Percentiles rank a stretch among this genome's conserved stretches.
These are phyloP conservation scores for Phytophthora kernoviae DNA, from an alignment of 352 stramenopile species.

Conservation along the genomic window DNA sequence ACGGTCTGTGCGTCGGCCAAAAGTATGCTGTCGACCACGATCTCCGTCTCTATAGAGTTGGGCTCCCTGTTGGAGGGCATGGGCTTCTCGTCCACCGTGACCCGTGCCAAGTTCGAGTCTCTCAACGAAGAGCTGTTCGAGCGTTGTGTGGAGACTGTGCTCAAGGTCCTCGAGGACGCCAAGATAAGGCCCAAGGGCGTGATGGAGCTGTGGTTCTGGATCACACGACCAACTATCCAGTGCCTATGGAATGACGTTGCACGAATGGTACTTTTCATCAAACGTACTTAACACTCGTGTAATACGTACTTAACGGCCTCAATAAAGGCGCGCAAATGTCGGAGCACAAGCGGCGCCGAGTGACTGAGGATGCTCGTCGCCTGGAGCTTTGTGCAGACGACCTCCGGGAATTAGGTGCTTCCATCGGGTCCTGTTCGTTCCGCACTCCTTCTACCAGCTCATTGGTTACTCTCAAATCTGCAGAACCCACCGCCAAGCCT, in stretches of 20 bases:
- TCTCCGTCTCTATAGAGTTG: constrained; percentile 93
- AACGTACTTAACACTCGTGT: too few species aligned
- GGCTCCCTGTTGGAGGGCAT: constrained; percentile 95
- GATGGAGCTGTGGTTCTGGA: constrained; percentile 56
- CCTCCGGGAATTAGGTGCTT: constrained; percentile 27
- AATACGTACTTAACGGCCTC: too few species aligned
- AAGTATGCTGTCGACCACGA: constrained; percentile 93
- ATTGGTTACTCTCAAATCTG: constrained; percentile 24
- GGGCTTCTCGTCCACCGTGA: constrained; percentile 95
- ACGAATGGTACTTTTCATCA: too few species aligned
- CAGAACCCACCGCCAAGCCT: constrained; percentile 6
- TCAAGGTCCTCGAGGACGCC: constrained; percentile 65
- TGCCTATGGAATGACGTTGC: too few species aligned
- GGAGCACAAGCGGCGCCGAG: constrained; percentile 32
- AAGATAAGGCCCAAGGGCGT: constrained; percentile 71
- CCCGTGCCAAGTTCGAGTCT: constrained; percentile 93
- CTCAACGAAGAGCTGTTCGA: constrained; percentile 86
- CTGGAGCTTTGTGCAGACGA: constrained; percentile 42
- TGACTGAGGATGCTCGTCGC: constrained; percentile 22
- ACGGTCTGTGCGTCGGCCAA: constrained; percentile 98
- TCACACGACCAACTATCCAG: too few species aligned
- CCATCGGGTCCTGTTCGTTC: constrained; percentile 34
- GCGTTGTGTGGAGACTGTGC: constrained; percentile 82
- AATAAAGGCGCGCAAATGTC: too few species aligned
- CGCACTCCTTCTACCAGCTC: constrained; percentile 10